Evolutionary conservation across 2,329 filamentous ascomycete genomes (phyloP), one percentile per base, ranked within the genome.

Genomic region (Calonectria pseudoturangicola): DNA sequence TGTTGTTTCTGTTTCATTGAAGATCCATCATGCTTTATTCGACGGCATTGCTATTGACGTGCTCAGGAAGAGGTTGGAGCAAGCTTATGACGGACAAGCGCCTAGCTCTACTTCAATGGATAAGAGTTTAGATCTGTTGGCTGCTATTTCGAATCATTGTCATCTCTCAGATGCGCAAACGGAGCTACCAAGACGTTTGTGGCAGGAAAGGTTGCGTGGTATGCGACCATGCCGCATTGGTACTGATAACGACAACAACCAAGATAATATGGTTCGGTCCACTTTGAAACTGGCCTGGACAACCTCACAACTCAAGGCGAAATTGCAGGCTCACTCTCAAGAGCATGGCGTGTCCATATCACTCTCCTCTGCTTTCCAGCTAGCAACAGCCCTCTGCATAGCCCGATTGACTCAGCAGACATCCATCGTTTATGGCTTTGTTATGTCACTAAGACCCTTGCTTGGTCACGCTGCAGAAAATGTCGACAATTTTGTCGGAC

Each of bases 301-400:
- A 2, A 18, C 33, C 3, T 60, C 36, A 2, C 30, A 60, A 2
- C 54, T 60, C 13, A 60, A 60, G 25, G 21, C 54, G 10, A 41
- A 15, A 13, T 9, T 60, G 4, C 33, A 60, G 3, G 21, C 21
- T 60, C 54, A 60, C 25, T 60, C 54, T 8, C n/a, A 41, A 41
- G 13, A 41, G 1, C 27, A 13, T 0, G 36, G 54, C 33, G 3
- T 41, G 1, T 27, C 54, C 2, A 41, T 60, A 15, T 60, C 54
- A 5, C 6, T 16, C 21, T 60, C 54, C 18, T 41, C 54, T 60
- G 54, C 54, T 41, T 60, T 60, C 54, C 54, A 60, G 15, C 33
- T 60, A 4, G 54, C 54, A 12, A 60, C 54, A 4, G 54, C 54
- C n/a, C 33, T 60, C 12, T 60, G 54, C 10, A 21, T 60, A 2